Base-by-base conservation (phyloP, 495 filamentous ascomycete species). In the Aspergillus sclerotioniger region DNA sequence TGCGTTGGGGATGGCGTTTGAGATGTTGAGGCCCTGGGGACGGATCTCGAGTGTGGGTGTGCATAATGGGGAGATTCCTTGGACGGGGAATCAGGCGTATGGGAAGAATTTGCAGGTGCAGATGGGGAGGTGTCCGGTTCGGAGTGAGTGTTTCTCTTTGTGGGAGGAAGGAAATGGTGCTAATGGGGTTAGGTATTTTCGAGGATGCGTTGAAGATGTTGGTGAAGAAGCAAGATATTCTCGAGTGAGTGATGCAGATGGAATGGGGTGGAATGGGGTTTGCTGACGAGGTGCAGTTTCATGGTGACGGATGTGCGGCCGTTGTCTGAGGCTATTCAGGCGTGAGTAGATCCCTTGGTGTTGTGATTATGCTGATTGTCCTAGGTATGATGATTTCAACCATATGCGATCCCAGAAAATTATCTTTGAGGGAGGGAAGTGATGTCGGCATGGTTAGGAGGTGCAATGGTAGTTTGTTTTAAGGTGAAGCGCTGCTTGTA, bases 41-140 rank as follows among this genome's bases (percentile, higher is more conserved):
- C 73, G 82, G 3, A 88, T 96, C 46, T 85, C 80, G 28, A 89
- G 85, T 62, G 89, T 95, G 51, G 92, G 92, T 0, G 90, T 96
- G 8, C 90, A 96, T 62, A 94, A 91, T 63, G 86, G 76, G 15
- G 87, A 88, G 80, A 86, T 91, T 58, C 87, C 90, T 3, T 89
- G 89, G 78, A 82, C 71, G 13, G 89, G 87, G 1, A 80, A 76
- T 56, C 76, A 90, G 62, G 87, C 82, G 13, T 93, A 95, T 68
- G 81, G 80, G 37, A 93, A 93, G 75, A 95, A 93, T 62, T 51
- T 93, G 51, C 82, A 79, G 50, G 68, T 93, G n/a, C 86, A 90
- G 61, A 90, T 92, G 80, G 90, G 90, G 46, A 77, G 90, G 45
- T 95, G 90, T 66, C 90, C 90, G 3, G 90, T 95, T 0, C 75